A percentile compares a stretch with the other conserved stretches of the same genome.
These are phyloP conservation scores for Diospyros lotus DNA, from an alignment of 148 eudicot genomes.

Conservation along the genomic window DNA sequence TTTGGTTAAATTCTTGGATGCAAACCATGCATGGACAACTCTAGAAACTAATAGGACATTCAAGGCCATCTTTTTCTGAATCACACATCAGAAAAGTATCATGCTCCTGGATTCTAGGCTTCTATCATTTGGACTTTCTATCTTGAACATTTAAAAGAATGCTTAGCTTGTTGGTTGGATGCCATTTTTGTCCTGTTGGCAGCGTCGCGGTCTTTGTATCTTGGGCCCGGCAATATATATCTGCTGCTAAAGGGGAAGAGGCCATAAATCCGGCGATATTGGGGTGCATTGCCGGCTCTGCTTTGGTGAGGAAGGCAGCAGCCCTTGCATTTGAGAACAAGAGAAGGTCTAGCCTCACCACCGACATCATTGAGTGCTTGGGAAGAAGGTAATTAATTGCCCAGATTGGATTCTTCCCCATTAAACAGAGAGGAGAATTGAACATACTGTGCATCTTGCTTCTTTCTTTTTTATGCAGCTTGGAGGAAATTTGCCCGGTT, in stretches of 20 bases:
- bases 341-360: conserved; percentile 78
- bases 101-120: no score
- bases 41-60: no score
- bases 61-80: no score
- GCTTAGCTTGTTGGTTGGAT: not conserved
- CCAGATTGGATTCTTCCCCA: not conserved
- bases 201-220: conserved; percentile 84
- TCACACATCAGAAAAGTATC: not conserved
- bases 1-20: not conserved
- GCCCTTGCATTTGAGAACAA: conserved; percentile 58
- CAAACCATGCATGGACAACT: not conserved
- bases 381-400: conserved; percentile 52
- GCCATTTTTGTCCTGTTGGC: not conserved
- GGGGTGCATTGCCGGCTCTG: conserved; percentile 88
- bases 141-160: not conserved
- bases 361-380: conserved; percentile 78
- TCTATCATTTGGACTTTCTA: no score
- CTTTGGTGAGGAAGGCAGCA: conserved; percentile 79
- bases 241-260: conserved; percentile 23
- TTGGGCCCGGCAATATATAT: conserved; percentile 65
- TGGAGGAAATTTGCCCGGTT: conserved; percentile 72
- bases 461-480: conserved; percentile 35
- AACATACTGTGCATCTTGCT: no score
- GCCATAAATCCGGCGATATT: conserved; percentile 49
- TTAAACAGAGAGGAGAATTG: no score